These are phyloP conservation scores for Suhomyces taliae DNA, from an alignment of 1,139 yeast species.

Conservation along the genomic window DNA sequence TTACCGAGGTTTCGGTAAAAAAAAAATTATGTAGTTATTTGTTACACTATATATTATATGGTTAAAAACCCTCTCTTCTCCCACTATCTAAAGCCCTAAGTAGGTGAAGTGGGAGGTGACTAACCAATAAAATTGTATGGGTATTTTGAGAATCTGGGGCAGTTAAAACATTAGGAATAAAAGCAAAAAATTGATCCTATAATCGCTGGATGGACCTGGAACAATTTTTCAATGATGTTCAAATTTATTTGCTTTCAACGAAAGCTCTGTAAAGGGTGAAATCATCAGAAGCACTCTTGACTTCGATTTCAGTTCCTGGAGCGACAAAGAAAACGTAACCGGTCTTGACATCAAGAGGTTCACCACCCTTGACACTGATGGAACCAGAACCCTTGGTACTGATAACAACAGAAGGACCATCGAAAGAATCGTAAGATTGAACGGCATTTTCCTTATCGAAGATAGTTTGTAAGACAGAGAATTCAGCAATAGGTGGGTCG, in stretches of 20 bases:
- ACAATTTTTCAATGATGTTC: background rate
- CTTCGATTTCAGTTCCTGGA: constrained; percentile 66
- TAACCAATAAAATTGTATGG: background rate
- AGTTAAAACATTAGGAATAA: background rate
- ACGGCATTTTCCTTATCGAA: constrained; percentile 48
- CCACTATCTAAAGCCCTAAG: background rate
- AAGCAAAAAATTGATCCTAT: background rate
- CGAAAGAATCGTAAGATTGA: constrained; percentile 54
- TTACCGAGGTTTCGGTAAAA: too few relatives aligned
- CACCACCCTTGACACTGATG: constrained; percentile 46
- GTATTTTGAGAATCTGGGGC: too few relatives aligned
- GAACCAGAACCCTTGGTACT: constrained; percentile 79
- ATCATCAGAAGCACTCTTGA: constrained; percentile 51
- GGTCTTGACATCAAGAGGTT: constrained; percentile 45
- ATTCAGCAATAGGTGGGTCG: constrained; percentile 97
- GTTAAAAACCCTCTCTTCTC: too few relatives aligned
- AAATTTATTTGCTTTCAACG: constrained; percentile 54
- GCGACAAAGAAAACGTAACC: constrained; percentile 87
- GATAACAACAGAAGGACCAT: constrained; percentile 88
- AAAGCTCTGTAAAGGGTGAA: constrained; percentile 87
- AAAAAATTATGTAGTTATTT: too few relatives aligned
- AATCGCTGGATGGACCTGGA: background rate
- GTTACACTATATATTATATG: too few relatives aligned
- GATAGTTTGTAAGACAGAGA: constrained; percentile 79
- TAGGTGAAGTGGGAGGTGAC: background rate